These are phyloP conservation scores for Suillus occidentalis DNA, from an alignment of 768 basidiomycete species.

Conservation along the genomic window DNA sequence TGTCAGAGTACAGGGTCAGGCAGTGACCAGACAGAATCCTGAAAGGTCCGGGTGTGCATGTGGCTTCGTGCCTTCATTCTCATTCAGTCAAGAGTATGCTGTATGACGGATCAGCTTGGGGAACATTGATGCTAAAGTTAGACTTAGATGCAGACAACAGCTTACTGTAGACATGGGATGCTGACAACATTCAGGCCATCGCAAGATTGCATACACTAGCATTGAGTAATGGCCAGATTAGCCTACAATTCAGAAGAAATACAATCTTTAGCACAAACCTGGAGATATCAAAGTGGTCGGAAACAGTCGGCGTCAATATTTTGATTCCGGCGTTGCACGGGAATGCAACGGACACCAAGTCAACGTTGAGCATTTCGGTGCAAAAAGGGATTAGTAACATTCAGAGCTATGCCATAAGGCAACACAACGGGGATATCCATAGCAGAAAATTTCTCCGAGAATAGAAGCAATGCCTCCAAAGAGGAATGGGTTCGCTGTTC, in stretches of 20 bases:
- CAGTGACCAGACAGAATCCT: neutral
- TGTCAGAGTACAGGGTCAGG: neutral
- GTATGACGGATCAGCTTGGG: neutral
- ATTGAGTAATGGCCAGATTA: too few relatives aligned
- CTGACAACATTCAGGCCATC: neutral
- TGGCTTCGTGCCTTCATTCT: neutral
- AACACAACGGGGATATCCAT: too few relatives aligned
- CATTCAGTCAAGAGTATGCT: neutral
- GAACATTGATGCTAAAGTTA: neutral
- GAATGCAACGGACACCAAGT: too few relatives aligned
- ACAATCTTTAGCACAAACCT: neutral
- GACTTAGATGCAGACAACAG: neutral
- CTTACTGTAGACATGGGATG: neutral
- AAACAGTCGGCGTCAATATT: too few relatives aligned
- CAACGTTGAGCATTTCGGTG: too few relatives aligned
- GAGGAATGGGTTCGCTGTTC: neutral
- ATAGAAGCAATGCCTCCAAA: neutral
- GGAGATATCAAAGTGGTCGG: neutral
- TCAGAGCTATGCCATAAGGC: too few relatives aligned
- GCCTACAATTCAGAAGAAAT: too few relatives aligned
- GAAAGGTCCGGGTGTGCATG: neutral
- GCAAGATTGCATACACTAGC: neutral
- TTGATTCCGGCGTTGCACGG: too few relatives aligned
- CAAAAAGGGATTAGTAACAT: too few relatives aligned
- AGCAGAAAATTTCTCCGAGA: neutral